Conservation (phyloP, 306 rosid species). For the Cucumis melo region DNA sequence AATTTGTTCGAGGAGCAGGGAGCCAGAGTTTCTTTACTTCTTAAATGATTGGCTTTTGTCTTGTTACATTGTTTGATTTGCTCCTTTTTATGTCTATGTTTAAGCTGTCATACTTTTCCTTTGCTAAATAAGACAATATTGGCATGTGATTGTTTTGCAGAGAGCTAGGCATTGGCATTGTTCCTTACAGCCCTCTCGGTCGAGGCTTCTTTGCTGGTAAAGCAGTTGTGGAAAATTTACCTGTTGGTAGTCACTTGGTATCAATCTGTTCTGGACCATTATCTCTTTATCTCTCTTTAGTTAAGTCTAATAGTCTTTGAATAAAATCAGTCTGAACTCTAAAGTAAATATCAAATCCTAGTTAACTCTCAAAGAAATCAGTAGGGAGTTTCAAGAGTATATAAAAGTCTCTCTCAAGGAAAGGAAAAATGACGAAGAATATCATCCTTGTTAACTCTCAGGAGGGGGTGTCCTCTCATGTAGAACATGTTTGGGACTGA, state of each 20-base stretch:
- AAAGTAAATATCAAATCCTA: neutral
- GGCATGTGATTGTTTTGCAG: conserved; percentile 14
- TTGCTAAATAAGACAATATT: neutral
- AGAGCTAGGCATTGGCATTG: conserved; percentile 80
- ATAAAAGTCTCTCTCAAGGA: neutral
- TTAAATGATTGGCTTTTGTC: neutral
- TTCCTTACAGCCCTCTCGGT: conserved; percentile 73
- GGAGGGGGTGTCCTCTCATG: no score
- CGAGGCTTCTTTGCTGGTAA: conserved; percentile 71
- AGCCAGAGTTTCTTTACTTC: neutral
- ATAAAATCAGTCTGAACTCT: neutral
- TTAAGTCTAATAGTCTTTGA: neutral
- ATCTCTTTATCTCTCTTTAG: neutral
- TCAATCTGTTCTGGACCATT: neutral
- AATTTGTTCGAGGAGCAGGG: neutral
- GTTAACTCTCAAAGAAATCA: neutral
- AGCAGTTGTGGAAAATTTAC: conserved; percentile 35
- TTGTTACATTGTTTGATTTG: neutral
- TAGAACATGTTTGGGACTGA: no score
- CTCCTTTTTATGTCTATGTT: neutral
- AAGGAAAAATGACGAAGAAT: neutral
- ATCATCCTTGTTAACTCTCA: neutral
- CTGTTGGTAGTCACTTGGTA: conserved; percentile 35
- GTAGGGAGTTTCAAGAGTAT: neutral
- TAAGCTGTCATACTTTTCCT: neutral